Percentiles rank a stretch among this genome's conserved stretches.
phyloP scores from a whole-genome alignment of 306 rosid genomes.

The Abrus precatorius region DNA sequence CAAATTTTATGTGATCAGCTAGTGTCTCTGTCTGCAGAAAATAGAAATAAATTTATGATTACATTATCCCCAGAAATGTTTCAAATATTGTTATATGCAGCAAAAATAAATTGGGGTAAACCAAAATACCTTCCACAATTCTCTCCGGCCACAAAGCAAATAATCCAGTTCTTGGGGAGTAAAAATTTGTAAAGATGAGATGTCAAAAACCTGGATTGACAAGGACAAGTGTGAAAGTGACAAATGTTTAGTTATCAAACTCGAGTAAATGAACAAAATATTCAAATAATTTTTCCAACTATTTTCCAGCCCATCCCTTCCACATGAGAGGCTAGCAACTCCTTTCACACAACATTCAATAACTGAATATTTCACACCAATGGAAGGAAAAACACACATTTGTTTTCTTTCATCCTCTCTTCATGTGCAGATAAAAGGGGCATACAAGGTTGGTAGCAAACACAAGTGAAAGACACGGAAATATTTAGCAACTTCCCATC shows the following conservation, averaged over 20 bases:
- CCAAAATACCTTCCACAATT: slow-evolving; percentile 88
- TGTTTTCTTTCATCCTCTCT: background rate
- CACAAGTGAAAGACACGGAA: slow-evolving; percentile 15
- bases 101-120: background rate
- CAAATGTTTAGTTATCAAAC: slow-evolving; percentile 25
- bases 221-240: slow-evolving; percentile 32
- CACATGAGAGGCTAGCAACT: background rate
- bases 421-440: slow-evolving; percentile 13
- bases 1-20: slow-evolving; percentile 93
- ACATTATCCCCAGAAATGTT: background rate
- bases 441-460: background rate
- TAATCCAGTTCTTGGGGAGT: slow-evolving; percentile 92
- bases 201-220: slow-evolving; percentile 83
- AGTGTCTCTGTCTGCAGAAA: slow-evolving; percentile 85
- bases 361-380: background rate
- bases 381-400: background rate
- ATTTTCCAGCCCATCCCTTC: slow-evolving; percentile 11
- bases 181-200: slow-evolving; percentile 82
- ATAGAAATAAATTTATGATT: background rate
- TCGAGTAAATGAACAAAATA: slow-evolving; percentile 21
- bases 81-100: slow-evolving; percentile 27
- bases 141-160: slow-evolving; percentile 96
- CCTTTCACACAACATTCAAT: slow-evolving; percentile 4
- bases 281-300: slow-evolving; percentile 17
- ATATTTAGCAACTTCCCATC: background rate